A percentile compares a stretch with the other conserved stretches of the same genome.
Conservation (phyloP, 495 filamentous ascomycete genomes). For the Copromyces sp. region DNA sequence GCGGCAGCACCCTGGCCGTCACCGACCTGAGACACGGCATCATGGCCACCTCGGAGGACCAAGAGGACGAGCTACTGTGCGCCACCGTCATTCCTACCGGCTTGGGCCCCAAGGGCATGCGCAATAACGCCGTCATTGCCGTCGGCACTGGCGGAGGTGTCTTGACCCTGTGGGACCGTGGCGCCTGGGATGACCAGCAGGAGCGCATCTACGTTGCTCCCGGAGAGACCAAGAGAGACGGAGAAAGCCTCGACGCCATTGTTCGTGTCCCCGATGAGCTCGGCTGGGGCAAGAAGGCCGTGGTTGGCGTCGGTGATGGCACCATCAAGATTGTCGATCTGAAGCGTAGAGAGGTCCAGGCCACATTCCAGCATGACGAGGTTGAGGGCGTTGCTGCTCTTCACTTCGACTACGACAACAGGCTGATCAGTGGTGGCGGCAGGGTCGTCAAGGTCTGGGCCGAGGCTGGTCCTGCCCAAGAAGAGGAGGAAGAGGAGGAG, state of each 20-base stretch:
- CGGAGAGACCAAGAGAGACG: conserved; percentile 46
- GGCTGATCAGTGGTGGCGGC: conserved; percentile 81
- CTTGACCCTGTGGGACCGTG: conserved; percentile 85
- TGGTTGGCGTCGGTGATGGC: conserved; percentile 69
- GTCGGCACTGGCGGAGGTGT: conserved; percentile 73
- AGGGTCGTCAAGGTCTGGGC: conserved; percentile 77
- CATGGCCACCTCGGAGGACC: conserved; percentile 77
- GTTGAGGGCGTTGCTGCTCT: conserved; percentile 69
- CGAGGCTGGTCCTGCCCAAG: conserved; percentile 27
- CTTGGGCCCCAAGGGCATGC: conserved; percentile 44
- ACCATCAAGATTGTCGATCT: conserved; percentile 37
- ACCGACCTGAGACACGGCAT: conserved; percentile 79
- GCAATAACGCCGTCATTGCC: conserved; percentile 63
- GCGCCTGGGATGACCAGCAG: conserved; percentile 88
- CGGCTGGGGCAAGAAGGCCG: conserved; percentile 56
- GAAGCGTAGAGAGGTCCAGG: conserved; percentile 28
- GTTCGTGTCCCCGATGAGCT: conserved; percentile 54
- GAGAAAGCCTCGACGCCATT: conserved; percentile 63
- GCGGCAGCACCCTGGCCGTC: conserved; percentile 78
- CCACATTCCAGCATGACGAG: conserved; percentile 63
- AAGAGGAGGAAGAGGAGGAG: conserved; percentile 34
- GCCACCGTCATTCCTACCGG: conserved; percentile 62
- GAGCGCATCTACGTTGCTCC: conserved; percentile 68
- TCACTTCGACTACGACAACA: conserved; percentile 70
- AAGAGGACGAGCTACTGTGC: conserved; percentile 84